Evolutionary conservation across 805 yeast genomes (phyloP).

Genomic region (Lachancea quebecensis): DNA sequence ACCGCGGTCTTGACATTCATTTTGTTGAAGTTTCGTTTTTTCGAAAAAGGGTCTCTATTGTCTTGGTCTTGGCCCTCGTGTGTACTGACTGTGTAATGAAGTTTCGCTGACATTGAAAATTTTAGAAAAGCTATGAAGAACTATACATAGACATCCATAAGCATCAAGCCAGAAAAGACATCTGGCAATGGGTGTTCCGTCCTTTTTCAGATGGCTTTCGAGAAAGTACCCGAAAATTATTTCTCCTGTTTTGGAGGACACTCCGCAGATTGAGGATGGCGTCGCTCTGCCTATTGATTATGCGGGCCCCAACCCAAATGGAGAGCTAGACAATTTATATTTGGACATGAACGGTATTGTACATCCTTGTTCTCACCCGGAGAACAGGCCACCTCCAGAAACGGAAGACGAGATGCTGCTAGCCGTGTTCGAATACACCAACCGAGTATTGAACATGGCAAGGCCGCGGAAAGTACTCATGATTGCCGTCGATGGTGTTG

Average conservation of each 20-base stretch:
- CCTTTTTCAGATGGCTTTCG: conserved; percentile 94
- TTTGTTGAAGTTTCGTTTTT: too few relatives aligned
- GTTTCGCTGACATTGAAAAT: not conserved
- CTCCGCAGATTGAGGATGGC: conserved; percentile 51
- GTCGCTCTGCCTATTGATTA: conserved; percentile 59
- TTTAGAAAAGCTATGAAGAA: not conserved
- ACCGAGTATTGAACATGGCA: conserved; percentile 86
- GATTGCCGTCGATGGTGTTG: conserved; percentile 99
- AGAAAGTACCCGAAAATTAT: conserved; percentile 89
- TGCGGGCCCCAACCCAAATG: conserved; percentile 80
- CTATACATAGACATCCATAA: not conserved
- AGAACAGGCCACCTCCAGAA: conserved; percentile 90
- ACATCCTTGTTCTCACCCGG: conserved; percentile 99
- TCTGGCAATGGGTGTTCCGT: conserved; percentile 83
- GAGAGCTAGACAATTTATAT: conserved; percentile 89
- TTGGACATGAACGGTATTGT: conserved; percentile 99
- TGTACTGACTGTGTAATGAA: too few relatives aligned
- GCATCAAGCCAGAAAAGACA: not conserved
- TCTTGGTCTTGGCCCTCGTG: too few relatives aligned
- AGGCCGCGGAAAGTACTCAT: conserved; percentile 86
- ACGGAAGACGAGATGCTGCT: conserved; percentile 96
- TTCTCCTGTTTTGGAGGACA: conserved; percentile 80
- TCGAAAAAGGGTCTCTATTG: too few relatives aligned
- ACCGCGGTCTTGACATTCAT: too few relatives aligned
- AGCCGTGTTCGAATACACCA: conserved; percentile 88